Percentiles rank a stretch among this genome's conserved stretches.
Evolutionary conservation across 768 basidiomycete genomes (phyloP).

Genomic region (Xerocomellus intermedius): DNA sequence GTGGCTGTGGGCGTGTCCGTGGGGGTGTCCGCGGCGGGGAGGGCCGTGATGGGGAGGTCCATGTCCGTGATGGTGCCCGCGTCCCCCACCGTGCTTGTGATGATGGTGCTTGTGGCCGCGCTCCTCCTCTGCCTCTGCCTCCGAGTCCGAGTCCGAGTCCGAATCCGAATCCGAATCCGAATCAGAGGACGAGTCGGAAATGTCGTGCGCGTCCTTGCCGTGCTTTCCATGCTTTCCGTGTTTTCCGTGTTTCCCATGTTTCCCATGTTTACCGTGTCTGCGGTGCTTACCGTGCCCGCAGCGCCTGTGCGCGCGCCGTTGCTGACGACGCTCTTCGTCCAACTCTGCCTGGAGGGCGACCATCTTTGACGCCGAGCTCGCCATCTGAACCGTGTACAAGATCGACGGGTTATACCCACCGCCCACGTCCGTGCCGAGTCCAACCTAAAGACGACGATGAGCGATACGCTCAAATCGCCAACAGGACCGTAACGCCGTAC

Average conservation of each 20-base stretch:
- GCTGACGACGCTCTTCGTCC: conserved; percentile 10
- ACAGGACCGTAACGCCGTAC: conserved; percentile 32
- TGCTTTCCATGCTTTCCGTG: not conserved
- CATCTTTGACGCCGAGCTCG: conserved; percentile 78
- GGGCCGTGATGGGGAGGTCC: not conserved
- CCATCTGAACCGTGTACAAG: conserved; percentile 68
- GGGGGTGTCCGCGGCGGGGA: no score
- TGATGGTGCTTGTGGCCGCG: not conserved
- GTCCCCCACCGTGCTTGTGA: not conserved
- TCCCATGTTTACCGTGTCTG: not conserved
- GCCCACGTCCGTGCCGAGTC: conserved; percentile 86
- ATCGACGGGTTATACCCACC: conserved; percentile 85
- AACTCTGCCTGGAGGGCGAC: conserved; percentile 45
- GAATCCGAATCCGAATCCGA: not conserved
- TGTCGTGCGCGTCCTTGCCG: not conserved
- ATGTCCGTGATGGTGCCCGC: not conserved
- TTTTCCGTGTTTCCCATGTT: not conserved
- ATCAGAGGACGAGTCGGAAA: not conserved
- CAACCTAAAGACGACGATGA: conserved; percentile 52
- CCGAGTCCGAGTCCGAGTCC: not conserved
- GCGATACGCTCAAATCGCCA: not conserved
- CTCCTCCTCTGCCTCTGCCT: not conserved
- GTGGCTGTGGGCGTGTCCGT: no score
- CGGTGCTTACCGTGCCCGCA: not conserved
- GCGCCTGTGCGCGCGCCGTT: not conserved